Conservation (phyloP, 2,329 filamentous ascomycete genomes). For the Didymella exigua region DNA sequence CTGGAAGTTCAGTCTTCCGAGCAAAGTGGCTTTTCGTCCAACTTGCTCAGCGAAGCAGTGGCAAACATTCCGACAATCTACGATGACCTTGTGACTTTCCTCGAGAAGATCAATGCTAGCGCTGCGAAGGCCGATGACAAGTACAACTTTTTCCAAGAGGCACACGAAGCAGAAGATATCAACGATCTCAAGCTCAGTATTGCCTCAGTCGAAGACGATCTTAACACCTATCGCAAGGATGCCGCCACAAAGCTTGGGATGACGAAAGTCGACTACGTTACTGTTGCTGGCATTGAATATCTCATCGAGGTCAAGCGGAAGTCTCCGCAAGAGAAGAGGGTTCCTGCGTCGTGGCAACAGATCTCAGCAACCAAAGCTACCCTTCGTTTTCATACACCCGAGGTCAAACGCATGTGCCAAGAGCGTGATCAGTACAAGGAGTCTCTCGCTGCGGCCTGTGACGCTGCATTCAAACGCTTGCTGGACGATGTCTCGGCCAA, state of each 20-base stretch:
- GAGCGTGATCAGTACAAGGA: constrained; percentile 96
- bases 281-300: constrained; percentile 89
- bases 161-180: constrained; percentile 86
- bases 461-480: constrained; percentile 76
- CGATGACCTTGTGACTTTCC: constrained; percentile 71
- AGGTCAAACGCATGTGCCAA: constrained; percentile 79
- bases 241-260: constrained; percentile 76
- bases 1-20: constrained; percentile 66
- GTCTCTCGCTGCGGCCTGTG: constrained; percentile 87
- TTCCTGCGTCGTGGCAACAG: constrained; percentile 94
- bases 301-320: constrained; percentile 89
- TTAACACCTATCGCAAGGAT: constrained; percentile 74
- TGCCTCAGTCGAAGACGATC: constrained; percentile 86
- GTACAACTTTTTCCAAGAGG: constrained; percentile 88
- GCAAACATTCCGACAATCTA: constrained; percentile 77
- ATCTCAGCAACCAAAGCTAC: constrained; percentile 92
- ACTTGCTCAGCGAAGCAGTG: constrained; percentile 73
- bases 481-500: constrained; percentile 76
- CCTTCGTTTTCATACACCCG: constrained; percentile 91
- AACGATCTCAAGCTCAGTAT: constrained; percentile 91
- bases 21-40: constrained; percentile 74
- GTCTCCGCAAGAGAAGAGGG: constrained; percentile 71
- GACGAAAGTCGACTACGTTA: constrained; percentile 76
- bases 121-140: constrained; percentile 89
- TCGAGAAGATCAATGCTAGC: constrained; percentile 83